Evolutionary conservation across 2,329 filamentous ascomycete species (phyloP), one percentile per base, ranked within the genome.

Genomic region (Ceratocystis lukuohia): DNA sequence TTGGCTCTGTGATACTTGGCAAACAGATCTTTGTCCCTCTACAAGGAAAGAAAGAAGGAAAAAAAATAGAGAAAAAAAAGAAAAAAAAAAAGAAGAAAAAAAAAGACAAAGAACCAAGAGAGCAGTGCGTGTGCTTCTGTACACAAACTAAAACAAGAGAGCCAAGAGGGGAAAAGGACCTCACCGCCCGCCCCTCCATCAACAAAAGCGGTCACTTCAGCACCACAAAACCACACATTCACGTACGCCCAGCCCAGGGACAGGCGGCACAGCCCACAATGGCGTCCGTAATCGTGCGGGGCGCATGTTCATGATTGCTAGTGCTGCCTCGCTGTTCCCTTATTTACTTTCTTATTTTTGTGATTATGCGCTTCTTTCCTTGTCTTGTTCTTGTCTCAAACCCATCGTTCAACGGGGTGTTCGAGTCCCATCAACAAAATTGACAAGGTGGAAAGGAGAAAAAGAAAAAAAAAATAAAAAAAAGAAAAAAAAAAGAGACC

Each of bases 121-220:
- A 48, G n/a, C 15, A 20, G 46, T 50, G 46, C 5, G 45, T 50
- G 17, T 50, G 46, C 22, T 3, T 37, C 33, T 37, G 33, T 37
- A 37, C 33, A 50, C 46, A 50, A 50, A 22, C 15, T 50, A 50
- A 50, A 50, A 50, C 15, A 50, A 20, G 45, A 48, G 6, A 48
- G n/a, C n/a, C 46, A 53, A 53, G 48, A 25, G 25, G 25, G 25
- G 10, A 25, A 53, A 53, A 22, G 22, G 5, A 22, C 46, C 48
- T 53, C 48, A 53, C 48, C 48, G 48, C 48, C 48, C 48, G 48
- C 25, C 48, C 20, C 48, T 53, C 48, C 48, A 53, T 53, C 48
- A 25, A 12, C 33, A 20, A 53, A 25, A 17, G 48, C 48, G 48
- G 48, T 25, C 20, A 15, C 48, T 53, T 28, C 8, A 8, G 33